phyloP scores from a whole-genome alignment of 257 asterid genomes.

The Craterostigma plantagineum region DNA sequence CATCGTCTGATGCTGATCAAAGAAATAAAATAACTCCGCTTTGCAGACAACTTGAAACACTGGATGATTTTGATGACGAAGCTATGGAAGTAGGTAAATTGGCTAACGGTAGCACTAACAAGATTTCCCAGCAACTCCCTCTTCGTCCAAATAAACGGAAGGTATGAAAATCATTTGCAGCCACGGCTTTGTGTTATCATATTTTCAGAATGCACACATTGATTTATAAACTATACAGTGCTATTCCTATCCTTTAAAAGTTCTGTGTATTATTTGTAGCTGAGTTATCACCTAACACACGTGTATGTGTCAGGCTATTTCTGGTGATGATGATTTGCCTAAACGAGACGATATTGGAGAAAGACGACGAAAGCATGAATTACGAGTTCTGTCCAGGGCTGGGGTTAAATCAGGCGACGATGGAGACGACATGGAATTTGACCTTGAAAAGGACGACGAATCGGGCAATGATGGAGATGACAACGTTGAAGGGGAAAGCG shows the following conservation, averaged over 20 bases:
- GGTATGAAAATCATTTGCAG: background rate
- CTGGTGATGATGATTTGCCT: constrained; percentile 91
- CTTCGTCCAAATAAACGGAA: constrained; percentile 13
- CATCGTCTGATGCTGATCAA: constrained; percentile 8
- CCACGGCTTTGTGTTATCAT: no score
- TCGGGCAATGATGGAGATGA: constrained; percentile 21
- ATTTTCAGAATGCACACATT: no score
- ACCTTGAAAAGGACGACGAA: constrained; percentile 4
- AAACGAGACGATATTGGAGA: constrained; percentile 91
- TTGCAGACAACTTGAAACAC: constrained; percentile 62
- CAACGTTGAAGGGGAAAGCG: constrained; percentile 18
- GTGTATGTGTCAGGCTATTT: constrained; percentile 27
- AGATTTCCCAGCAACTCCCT: constrained; percentile 23
- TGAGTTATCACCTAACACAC: constrained; percentile 3
- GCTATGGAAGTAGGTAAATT: constrained; percentile 26
- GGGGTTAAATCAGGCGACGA: constrained; percentile 50
- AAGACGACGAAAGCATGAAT: constrained; percentile 81
- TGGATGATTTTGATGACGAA: constrained; percentile 80
- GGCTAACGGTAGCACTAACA: constrained; percentile 17
- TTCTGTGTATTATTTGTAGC: no score
- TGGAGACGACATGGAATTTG: constrained; percentile 20
- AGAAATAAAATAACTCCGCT: constrained; percentile 10
- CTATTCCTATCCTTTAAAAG: no score
- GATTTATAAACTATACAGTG: no score
- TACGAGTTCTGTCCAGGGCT: constrained; percentile 73